Conservation (phyloP, 2,329 filamentous ascomycete species). For the Paecilomyces niveus region DNA sequence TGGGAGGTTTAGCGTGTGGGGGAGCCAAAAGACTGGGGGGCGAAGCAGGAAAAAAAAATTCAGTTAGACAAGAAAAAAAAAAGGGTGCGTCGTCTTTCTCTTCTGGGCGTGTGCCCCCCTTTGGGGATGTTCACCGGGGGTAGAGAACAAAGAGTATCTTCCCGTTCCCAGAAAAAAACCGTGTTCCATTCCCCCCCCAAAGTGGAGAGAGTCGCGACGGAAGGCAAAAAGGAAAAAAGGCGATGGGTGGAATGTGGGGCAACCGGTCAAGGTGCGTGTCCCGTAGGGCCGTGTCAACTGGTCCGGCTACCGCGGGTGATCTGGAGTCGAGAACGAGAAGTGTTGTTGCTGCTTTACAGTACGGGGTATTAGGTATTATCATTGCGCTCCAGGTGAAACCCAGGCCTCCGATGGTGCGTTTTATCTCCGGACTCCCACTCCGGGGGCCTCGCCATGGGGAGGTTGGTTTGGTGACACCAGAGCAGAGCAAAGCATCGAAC, state of each 20-base stretch:
- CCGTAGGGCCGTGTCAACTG: not conserved
- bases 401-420: not conserved
- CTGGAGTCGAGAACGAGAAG: not conserved
- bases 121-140: not conserved
- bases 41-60: slow-evolving; percentile 8
- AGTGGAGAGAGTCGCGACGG: slow-evolving; percentile 18
- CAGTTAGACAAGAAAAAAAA: slow-evolving; percentile 7
- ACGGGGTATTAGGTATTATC: too few species aligned
- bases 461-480: not conserved
- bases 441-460: not conserved
- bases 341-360: too few species aligned
- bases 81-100: slow-evolving; percentile 1
- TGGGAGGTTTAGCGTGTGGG: not conserved
- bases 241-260: slow-evolving; percentile 31
- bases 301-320: slow-evolving; percentile 8
- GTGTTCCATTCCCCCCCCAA: not conserved
- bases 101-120: not conserved
- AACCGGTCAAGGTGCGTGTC: not conserved
- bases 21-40: slow-evolving; percentile 1
- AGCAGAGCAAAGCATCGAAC: not conserved
- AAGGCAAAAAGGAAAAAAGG: slow-evolving; percentile 9
- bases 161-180: not conserved
- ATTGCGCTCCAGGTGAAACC: too few species aligned
- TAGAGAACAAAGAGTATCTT: not conserved
- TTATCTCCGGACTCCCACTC: not conserved